Base-by-base conservation (phyloP, 2,329 filamentous ascomycete species). In the Fusarium odoratissimum region DNA sequence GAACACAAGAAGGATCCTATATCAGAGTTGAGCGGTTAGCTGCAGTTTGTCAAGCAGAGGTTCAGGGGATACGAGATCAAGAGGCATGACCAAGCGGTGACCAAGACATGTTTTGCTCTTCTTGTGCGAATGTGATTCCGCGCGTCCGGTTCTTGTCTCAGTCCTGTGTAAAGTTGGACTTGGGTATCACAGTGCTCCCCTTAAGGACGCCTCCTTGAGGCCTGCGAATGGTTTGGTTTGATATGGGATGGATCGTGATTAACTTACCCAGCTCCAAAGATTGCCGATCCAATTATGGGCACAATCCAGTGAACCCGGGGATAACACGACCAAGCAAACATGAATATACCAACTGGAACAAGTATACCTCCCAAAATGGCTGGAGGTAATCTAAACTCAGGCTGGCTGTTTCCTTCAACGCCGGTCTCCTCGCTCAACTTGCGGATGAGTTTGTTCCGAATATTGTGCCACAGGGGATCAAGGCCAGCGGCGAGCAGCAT, bases 281-380 rank as follows among this genome's bases (percentile, higher is more conserved):
- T 84, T 45, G 81, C 86, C 33, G 90, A 92, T 25, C 91, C 93
- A 81, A 95, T 91, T 73, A 94, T 91, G 31, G 92, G 91, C 49
- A 91, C 87, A 69, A 93, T 92, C 91, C 91, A 95, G 82, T 94
- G 92, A 54, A 97, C 88, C 75, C 82, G 87, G 5, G 91, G 81
- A 80, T 91, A 95, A 19, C 92, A 92, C 8, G 93, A 95, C 93
- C 94, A 97, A 13, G 90, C 94, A 82, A 97, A 97, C 83, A 93
- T 92, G 81, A 98, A 97, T 21, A 98, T 83, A 11, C 94, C 93
- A 62, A 93, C 85, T 9, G 95, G 93, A 37, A 96, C 93, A 14
- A 97, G 82, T 48, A 94, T 82, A 1, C 91, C 91, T n/a, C 95
- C 95, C 12, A 87, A 80, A 57, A 95, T 92, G 25, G 91, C 89